phyloP scores from a whole-genome alignment of 1,284 basidiomycete species.

The Cystodermella granulosa region DNA sequence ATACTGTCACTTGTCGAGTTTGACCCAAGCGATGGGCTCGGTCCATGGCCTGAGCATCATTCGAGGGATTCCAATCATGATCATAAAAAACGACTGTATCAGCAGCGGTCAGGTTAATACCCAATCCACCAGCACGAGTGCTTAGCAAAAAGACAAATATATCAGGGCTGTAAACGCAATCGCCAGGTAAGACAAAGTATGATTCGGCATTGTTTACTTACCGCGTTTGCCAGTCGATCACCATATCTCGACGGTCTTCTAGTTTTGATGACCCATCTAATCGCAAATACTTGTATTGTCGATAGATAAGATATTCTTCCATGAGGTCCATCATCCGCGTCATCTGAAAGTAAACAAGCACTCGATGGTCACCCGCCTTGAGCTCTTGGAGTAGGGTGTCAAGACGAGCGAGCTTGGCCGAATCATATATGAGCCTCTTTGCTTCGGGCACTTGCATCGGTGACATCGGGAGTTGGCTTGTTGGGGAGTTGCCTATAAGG shows the following conservation, averaged over 20 bases:
- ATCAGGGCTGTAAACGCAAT: slow-evolving; percentile 60
- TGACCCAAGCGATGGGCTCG: slow-evolving; percentile 98
- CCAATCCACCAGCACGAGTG: slow-evolving; percentile 94
- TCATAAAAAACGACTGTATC: slow-evolving; percentile 99
- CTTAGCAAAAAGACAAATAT: slow-evolving; percentile 95
- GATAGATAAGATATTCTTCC: slow-evolving; percentile 97
- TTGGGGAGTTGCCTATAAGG: slow-evolving; percentile 63
- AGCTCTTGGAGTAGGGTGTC: slow-evolving; percentile 88
- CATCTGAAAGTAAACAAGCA: slow-evolving; percentile 99
- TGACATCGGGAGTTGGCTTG: slow-evolving; percentile 76
- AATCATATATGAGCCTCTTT: slow-evolving; percentile 94
- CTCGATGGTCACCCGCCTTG: slow-evolving; percentile 90
- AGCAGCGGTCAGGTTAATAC: slow-evolving; percentile 97
- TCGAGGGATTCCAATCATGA: slow-evolving; percentile 99
- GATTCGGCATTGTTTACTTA: slow-evolving; percentile 35
- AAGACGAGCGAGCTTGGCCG: slow-evolving; percentile 89
- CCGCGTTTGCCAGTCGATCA: slow-evolving; percentile 99
- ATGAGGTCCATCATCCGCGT: slow-evolving; percentile 99
- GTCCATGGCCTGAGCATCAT: slow-evolving; percentile 99
- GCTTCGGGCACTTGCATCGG: slow-evolving; percentile 93
- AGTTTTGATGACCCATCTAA: slow-evolving; percentile 94
- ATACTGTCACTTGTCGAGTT: slow-evolving; percentile 98
- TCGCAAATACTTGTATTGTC: slow-evolving; percentile 96
- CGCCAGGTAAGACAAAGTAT: slow-evolving; percentile 8
- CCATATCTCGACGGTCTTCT: slow-evolving; percentile 97